Evolutionary conservation across 2,329 filamentous ascomycete genomes (phyloP).

Genomic region (Colletotrichum aenigma): DNA sequence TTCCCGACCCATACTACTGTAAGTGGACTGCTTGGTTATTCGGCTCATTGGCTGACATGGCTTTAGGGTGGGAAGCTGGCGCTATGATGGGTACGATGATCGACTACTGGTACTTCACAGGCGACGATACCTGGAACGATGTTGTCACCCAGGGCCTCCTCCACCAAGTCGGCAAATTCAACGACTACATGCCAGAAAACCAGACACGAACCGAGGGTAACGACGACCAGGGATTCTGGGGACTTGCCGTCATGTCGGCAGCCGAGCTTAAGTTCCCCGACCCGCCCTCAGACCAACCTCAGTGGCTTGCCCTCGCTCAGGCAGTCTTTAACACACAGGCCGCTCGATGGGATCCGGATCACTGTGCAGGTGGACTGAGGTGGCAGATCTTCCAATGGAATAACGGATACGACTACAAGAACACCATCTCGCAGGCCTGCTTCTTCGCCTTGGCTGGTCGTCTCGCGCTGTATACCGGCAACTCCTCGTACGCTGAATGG

Average conservation of each 20-base stretch:
- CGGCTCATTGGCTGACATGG: neutral
- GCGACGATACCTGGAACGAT: conserved; percentile 73
- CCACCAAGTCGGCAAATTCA: conserved; percentile 73
- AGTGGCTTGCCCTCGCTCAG: conserved; percentile 76
- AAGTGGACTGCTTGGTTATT: conserved; percentile 25
- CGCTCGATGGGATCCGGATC: conserved; percentile 70
- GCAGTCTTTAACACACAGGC: conserved; percentile 84
- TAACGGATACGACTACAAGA: conserved; percentile 80
- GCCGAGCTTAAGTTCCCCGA: conserved; percentile 72
- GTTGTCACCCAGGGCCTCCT: conserved; percentile 71
- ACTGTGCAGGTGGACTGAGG: conserved; percentile 77
- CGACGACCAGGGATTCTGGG: conserved; percentile 80
- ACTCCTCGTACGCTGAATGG: conserved; percentile 79
- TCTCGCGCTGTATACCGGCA: conserved; percentile 77
- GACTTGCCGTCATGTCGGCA: conserved; percentile 70
- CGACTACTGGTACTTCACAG: conserved; percentile 86
- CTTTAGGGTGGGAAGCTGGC: conserved; percentile 72
- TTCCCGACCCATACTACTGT: conserved; percentile 62
- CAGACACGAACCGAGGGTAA: conserved; percentile 73
- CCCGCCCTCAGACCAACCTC: conserved; percentile 58
- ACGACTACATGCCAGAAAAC: conserved; percentile 80
- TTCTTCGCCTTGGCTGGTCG: conserved; percentile 70
- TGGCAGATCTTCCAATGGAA: conserved; percentile 90
- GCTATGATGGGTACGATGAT: conserved; percentile 74
- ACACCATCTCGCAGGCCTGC: conserved; percentile 66